These are phyloP conservation scores for Tetrahymena borealis DNA, from an alignment of 73 alveolate species.

Conservation along the genomic window DNA sequence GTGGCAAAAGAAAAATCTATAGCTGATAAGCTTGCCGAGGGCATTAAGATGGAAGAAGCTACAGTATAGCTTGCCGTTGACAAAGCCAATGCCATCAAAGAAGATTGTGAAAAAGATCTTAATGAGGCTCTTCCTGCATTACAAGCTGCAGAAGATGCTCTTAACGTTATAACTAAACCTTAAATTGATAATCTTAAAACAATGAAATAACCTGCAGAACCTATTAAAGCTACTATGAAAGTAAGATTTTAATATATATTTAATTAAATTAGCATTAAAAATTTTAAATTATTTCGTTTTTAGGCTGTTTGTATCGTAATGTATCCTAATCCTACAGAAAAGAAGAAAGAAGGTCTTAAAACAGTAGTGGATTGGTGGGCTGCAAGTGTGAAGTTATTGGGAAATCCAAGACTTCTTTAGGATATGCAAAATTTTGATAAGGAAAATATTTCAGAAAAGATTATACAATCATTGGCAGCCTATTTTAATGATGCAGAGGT, in stretches of 20 bases:
- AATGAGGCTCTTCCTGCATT: conserved; percentile 78
- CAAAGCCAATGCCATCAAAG: conserved; percentile 84
- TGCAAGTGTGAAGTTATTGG: conserved; percentile 46
- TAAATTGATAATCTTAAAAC: conserved; percentile 60
- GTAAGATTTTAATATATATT: too few species aligned
- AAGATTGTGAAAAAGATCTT: conserved; percentile 90
- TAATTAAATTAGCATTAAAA: too few species aligned
- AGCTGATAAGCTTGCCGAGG: conserved; percentile 38
- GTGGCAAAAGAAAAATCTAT: conserved; percentile 92
- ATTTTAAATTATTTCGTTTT: too few species aligned
- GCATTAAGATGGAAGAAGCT: conserved; percentile 86
- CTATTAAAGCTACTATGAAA: conserved; percentile 67
- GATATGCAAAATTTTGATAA: conserved; percentile 34
- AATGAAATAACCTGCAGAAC: conserved; percentile 64
- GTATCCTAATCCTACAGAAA: conserved; percentile 70
- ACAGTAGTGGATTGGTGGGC: conserved; percentile 70
- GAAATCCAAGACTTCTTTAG: conserved; percentile 24
- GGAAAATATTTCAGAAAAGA: conserved; percentile 49
- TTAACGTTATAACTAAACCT: conserved; percentile 55
- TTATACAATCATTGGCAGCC: conserved; percentile 40
- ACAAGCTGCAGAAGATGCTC: conserved; percentile 62
- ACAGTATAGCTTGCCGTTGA: conserved; percentile 83
- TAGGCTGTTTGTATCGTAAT: conserved; percentile 85
- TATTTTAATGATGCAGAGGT: conserved; percentile 47
- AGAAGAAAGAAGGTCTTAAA: conserved; percentile 53